Base-by-base conservation (phyloP, 345 rosid species). In the Erucastrum elatum region DNA sequence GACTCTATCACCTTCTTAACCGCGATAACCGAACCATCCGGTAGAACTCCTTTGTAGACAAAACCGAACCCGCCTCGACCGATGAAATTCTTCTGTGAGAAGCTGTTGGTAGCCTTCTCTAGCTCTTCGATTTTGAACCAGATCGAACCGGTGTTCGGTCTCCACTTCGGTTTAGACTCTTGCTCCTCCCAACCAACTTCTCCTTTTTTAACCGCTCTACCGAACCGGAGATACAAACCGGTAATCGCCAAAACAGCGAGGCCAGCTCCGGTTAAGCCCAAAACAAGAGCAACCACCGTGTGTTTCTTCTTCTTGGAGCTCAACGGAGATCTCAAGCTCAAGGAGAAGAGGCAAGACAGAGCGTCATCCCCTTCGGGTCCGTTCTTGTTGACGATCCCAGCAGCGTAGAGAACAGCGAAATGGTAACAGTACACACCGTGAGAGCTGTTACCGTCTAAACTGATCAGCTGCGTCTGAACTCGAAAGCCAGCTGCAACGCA, bases 61-160 rank as follows among this genome's bases (percentile, higher is more conserved):
- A 90, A 41, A 26, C 99, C 99, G 70, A 85, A 90, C 58, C 94
- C 99, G 9, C 99, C 99, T 83, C 91, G 81, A 39, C 99, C 99
- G 7, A 93, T 86, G 75, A 86, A 89, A 78, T 92, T 95, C 86
- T 84, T 87, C 69, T 86, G 87, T 0, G 98, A 91, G 70, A 95
- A 95, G 9, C 79, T 77, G 60, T 85, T 85, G 0, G 99, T 95
- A 0, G 99, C 98, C 70, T 88, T 91, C 87, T 90, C 93, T 4
- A 95, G 97, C 1, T 93, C 96, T 13, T 80, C 80, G 31, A 93
- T 86, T 68, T 88, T 93, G 84, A 91, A 92, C 98, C 98, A 95
- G 77, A 91, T 89, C 0, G 98, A 90, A 29, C 98, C 95, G 0
- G 97, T 84, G 76, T 89, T 93, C 2, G 96, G 97, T 79, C 96